phyloP scores from a whole-genome alignment of 257 asterid genomes.

The Petunia secreta region DNA sequence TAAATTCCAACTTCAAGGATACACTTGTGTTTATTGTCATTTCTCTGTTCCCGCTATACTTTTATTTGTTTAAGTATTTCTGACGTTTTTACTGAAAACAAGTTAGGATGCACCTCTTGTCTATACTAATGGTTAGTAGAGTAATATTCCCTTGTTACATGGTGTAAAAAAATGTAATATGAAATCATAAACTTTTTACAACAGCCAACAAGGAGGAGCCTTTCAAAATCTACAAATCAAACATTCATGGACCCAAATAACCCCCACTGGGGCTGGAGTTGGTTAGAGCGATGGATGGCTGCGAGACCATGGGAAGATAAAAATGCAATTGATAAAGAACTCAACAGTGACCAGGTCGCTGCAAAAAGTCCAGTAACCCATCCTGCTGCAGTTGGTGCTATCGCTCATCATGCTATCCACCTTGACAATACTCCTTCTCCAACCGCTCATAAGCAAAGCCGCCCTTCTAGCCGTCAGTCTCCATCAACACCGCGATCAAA shows the following conservation, averaged over 20 bases:
- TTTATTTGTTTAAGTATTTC: background rate
- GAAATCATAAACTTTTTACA: constrained; percentile 3
- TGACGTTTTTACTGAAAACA: constrained; percentile 12
- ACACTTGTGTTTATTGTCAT: too few species aligned
- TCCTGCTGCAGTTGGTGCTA: constrained; percentile 27
- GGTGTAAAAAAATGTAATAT: background rate
- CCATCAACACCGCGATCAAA: constrained; percentile 69
- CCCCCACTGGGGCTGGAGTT: constrained; percentile 93
- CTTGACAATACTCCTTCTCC: constrained; percentile 45
- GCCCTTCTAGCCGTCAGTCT: constrained; percentile 56
- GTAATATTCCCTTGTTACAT: background rate
- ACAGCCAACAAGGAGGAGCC: constrained; percentile 52
- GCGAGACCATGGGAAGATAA: constrained; percentile 70
- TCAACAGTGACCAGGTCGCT: constrained; percentile 37
- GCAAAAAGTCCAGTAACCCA: constrained; percentile 43
- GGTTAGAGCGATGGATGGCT: constrained; percentile 92
- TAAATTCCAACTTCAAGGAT: too few species aligned
- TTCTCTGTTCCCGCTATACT: background rate
- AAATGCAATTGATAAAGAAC: constrained; percentile 51
- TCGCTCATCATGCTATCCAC: constrained; percentile 25
- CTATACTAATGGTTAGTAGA: background rate
- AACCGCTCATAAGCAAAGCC: constrained; percentile 41
- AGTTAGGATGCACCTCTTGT: background rate
- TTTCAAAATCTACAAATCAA: constrained; percentile 52
- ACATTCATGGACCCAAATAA: constrained; percentile 70